Percentiles rank a stretch among this genome's conserved stretches.
Evolutionary conservation across 306 rosid species (phyloP).

Genomic region (Ceratonia siliqua): DNA sequence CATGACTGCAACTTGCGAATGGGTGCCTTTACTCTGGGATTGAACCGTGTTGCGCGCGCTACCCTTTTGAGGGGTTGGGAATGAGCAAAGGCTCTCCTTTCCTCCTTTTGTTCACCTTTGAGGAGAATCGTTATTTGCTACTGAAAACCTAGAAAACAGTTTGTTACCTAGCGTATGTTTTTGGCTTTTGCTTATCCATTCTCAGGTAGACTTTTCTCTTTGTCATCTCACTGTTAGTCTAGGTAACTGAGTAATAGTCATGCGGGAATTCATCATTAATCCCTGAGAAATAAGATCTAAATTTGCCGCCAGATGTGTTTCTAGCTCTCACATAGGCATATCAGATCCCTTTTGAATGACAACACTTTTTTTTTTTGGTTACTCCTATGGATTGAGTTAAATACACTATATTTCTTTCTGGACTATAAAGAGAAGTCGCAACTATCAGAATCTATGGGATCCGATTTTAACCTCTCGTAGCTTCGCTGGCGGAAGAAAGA

Average conservation of each 20-base stretch:
- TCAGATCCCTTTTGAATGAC: not conserved
- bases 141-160: not conserved
- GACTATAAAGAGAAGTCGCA: too few species aligned
- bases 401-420: not conserved
- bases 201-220: not conserved
- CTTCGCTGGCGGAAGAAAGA: not conserved
- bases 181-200: not conserved
- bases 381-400: not conserved
- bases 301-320: not conserved
- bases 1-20: conserved; percentile 65
- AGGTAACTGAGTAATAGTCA: conserved; percentile 9
- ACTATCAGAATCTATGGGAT: too few species aligned
- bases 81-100: conserved; percentile 30
- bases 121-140: not conserved
- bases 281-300: not conserved
- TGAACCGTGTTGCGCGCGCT: conserved; percentile 75
- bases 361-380: not conserved
- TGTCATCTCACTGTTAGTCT: not conserved
- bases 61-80: conserved; percentile 77
- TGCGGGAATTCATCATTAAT: conserved; percentile 10
- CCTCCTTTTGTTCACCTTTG: not conserved
- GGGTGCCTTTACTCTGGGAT: conserved; percentile 78
- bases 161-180: not conserved
- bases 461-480: not conserved
- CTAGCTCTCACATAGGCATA: not conserved